These are phyloP conservation scores for Malassezia pachydermatis DNA, from an alignment of 1,284 basidiomycete genomes.

Conservation along the genomic window DNA sequence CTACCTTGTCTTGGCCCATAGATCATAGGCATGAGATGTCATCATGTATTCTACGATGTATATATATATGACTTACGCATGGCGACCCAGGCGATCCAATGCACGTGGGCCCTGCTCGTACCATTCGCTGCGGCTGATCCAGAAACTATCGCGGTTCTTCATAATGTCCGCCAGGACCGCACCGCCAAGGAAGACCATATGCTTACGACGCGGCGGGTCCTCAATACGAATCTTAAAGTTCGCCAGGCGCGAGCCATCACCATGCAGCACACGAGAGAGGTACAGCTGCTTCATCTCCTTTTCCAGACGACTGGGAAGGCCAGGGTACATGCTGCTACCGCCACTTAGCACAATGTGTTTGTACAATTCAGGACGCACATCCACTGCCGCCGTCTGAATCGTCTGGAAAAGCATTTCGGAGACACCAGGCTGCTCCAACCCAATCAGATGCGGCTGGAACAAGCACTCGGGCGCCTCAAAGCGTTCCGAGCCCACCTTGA, in stretches of 20 bases:
- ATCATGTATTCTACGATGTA: background rate
- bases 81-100: conserved; percentile 40
- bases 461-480: conserved; percentile 99
- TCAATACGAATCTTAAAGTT: conserved; percentile 99
- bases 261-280: conserved; percentile 72
- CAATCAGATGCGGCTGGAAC: conserved; percentile 98
- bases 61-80: too few relatives aligned
- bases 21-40: background rate
- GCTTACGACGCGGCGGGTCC: conserved; percentile 92
- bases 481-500: conserved; percentile 97
- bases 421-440: conserved; percentile 90
- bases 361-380: conserved; percentile 82
- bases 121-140: conserved; percentile 50
- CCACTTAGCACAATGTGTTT: conserved; percentile 97
- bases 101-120: conserved; percentile 44
- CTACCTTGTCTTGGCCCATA: too few relatives aligned
- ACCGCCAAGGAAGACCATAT: conserved; percentile 97
- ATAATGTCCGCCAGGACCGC: conserved; percentile 79
- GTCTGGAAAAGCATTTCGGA: conserved; percentile 96
- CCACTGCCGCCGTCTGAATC: conserved; percentile 82
- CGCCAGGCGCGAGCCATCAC: conserved; percentile 78
- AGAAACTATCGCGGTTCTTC: conserved; percentile 87
- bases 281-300: conserved; percentile 99
- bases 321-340: conserved; percentile 90
- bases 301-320: conserved; percentile 86